phyloP scores from a whole-genome alignment of 305 asterid species.

The Andrographis paniculata region DNA sequence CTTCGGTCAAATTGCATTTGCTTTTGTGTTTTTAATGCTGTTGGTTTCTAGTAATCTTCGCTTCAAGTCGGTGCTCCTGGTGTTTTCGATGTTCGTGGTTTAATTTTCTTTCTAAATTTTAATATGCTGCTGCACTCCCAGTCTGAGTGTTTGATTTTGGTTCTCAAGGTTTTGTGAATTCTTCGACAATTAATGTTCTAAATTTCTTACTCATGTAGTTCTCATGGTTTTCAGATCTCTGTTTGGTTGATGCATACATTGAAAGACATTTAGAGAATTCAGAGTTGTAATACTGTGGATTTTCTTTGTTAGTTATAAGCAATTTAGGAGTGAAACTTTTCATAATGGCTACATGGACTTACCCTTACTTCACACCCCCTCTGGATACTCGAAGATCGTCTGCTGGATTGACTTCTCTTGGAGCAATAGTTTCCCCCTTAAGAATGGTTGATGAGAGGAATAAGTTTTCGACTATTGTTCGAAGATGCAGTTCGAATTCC shows the following conservation, averaged over 20 bases:
- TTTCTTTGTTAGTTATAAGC: constrained; percentile 17
- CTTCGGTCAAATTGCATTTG: no score
- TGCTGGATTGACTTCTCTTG: constrained; percentile 41
- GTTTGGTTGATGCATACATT: constrained; percentile 6
- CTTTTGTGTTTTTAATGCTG: no score
- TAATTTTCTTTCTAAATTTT: not conserved
- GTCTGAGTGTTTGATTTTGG: not conserved
- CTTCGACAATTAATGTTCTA: not conserved
- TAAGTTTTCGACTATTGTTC: constrained; percentile 22
- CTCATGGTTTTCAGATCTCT: constrained; percentile 11
- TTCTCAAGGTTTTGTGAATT: constrained; percentile 1
- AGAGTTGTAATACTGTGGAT: constrained; percentile 11
- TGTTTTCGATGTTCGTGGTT: not conserved
- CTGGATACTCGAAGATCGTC: constrained; percentile 40
- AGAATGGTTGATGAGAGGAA: constrained; percentile 49
- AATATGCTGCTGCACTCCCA: not conserved
- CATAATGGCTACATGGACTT: constrained; percentile 59
- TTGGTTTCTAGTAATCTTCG: no score
- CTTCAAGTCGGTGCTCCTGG: no score
- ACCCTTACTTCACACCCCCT: constrained; percentile 49
- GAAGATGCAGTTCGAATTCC: constrained; percentile 28
- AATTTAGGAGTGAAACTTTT: constrained; percentile 13
- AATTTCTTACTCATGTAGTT: no score
- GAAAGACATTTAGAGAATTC: constrained; percentile 11
- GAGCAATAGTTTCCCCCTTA: constrained; percentile 44